A percentile compares a stretch with the other conserved stretches of the same genome.
These are phyloP conservation scores for Boletus pseudopeckii DNA, from an alignment of 768 basidiomycete genomes.

Conservation along the genomic window DNA sequence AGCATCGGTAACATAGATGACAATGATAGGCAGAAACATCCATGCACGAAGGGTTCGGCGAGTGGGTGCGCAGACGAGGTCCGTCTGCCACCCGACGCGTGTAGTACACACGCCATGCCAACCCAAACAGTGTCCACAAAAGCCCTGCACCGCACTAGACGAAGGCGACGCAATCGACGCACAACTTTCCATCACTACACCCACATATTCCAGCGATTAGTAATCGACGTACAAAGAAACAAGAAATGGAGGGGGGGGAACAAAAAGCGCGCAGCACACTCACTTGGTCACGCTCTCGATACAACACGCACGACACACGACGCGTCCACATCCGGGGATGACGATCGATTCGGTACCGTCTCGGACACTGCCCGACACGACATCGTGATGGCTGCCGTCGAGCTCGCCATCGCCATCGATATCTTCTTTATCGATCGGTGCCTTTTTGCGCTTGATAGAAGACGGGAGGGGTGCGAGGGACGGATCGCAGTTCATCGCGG, in stretches of 20 bases:
- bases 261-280: conserved; percentile 7
- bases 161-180: conserved; percentile 30
- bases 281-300: conserved; percentile 36
- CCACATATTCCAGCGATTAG: conserved; percentile 5
- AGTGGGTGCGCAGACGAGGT: neutral
- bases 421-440: conserved; percentile 22
- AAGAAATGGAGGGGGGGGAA: too few relatives aligned
- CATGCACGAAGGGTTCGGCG: neutral
- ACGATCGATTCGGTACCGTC: conserved; percentile 12
- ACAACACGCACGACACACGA: conserved; percentile 35
- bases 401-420: conserved; percentile 2
- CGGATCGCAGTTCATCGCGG: conserved; percentile 22
- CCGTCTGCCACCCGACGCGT: neutral
- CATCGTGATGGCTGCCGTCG: neutral
- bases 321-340: conserved; percentile 34
- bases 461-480: neutral
- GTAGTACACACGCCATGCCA: too few relatives aligned
- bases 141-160: conserved; percentile 5
- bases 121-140: too few relatives aligned
- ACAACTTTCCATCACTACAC: conserved; percentile 30
- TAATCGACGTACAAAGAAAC: conserved; percentile 3
- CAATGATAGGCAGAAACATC: neutral
- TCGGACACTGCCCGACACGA: neutral
- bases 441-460: conserved; percentile 29
- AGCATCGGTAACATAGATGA: conserved; percentile 5